Evolutionary conservation across 441 rosid species (phyloP).

Genomic region (Aquilaria agallochum): DNA sequence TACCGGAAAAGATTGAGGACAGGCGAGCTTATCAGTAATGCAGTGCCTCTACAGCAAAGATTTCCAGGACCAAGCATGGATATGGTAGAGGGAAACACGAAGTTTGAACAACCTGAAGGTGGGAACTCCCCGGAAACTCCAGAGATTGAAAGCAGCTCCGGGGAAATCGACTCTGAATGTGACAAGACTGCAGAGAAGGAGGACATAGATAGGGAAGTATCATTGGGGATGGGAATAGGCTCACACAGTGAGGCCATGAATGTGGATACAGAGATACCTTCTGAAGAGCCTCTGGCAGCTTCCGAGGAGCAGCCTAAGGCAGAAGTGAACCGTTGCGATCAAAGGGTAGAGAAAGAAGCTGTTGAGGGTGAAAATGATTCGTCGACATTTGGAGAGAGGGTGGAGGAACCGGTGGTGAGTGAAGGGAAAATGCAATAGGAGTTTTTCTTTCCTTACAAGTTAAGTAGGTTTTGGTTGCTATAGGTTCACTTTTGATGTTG

Average conservation of each 20-base stretch:
- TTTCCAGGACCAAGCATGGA: conserved; percentile 44
- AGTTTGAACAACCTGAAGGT: conserved; percentile 47
- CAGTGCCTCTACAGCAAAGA: conserved; percentile 71
- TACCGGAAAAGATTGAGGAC: conserved; percentile 66
- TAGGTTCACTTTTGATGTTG: too few species aligned
- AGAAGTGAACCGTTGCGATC: conserved; percentile 16
- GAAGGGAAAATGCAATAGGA: conserved; percentile 1
- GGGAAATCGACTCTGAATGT: conserved; percentile 49
- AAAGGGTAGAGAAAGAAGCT: conserved; percentile 13
- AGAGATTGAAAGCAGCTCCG: conserved; percentile 40
- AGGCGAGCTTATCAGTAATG: conserved; percentile 55
- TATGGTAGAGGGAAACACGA: conserved; percentile 44
- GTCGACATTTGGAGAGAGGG: conserved; percentile 6
- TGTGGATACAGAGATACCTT: not conserved
- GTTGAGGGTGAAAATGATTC: conserved; percentile 16
- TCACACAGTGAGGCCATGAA: conserved; percentile 16
- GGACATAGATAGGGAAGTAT: conserved; percentile 35
- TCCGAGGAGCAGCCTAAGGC: conserved; percentile 8
- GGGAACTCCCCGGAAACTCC: conserved; percentile 44
- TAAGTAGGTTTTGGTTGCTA: too few species aligned
- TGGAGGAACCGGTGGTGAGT: conserved; percentile 12
- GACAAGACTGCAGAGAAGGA: conserved; percentile 37
- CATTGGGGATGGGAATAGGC: conserved; percentile 9
- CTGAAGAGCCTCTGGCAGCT: conserved; percentile 10
- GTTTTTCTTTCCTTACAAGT: too few species aligned